Evolutionary conservation across 2,329 filamentous ascomycete genomes (phyloP), one percentile per base, ranked within the genome.

Genomic region (Cladosporium sp.): DNA sequence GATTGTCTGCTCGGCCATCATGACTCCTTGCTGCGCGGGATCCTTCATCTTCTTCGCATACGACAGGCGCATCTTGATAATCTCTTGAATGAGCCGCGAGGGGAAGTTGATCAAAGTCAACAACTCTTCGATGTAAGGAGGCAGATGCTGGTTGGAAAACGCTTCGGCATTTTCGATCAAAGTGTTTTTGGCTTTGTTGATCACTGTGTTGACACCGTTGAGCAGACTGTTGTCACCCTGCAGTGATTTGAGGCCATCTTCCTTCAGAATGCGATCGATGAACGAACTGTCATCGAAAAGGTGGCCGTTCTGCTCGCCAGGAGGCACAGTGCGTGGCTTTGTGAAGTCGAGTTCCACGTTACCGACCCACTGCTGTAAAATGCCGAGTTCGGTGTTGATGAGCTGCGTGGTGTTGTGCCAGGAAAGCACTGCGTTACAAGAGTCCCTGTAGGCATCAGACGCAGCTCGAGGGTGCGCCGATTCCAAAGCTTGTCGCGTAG

Each of bases 1-100:
- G 55, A 98, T 96, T 88, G 97, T 95, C 70, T 97, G 92, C 65
- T 97, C 91, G 53, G 94, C 88, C 78, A 98, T 89, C 73, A 98
- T 86, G 20, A 88, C 79, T 57, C 91, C 94, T 66, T 95, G 88
- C 71, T 93, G 88, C 1, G 90, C 86, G 8, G 90, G 89, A 62
- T 97, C 92, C 70, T 92, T 95, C 83, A 96, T 95, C 67, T 90
- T 92, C 71, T 85, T 89, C 15, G 92, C 91, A 67, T 96, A 97
- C 8, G 85, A 88, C 22, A 97, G 78, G 52, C 93, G 86, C 59
- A 95, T 86, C 47, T 86, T 86, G 65, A 96, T 96, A 62, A 98
- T 94, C 66, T 97, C 93, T 69, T 97, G 90, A 35, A 98, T 93
- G 30, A 98, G 78, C 7, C 93, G 85, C 1, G 91, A 95, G 1